Base-by-base conservation (phyloP, 2,329 filamentous ascomycete species). In the Fusarium sp. region DNA sequence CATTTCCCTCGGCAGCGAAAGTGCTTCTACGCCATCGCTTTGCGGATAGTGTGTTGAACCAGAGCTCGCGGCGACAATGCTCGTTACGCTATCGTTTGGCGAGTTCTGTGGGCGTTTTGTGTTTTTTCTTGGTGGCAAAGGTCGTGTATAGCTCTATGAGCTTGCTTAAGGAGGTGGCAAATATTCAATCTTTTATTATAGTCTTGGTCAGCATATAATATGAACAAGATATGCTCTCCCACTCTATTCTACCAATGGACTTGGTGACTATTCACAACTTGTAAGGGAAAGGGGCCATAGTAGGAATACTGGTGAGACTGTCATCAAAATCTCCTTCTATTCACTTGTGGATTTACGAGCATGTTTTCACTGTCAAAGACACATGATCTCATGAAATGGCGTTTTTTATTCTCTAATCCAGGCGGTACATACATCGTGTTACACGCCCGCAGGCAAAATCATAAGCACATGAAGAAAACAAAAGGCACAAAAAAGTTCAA, bases 21-120 rank as follows among this genome's bases (percentile, higher is more conserved):
- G 85, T 87, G 85, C 85, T 85, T 70, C 79, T 87, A 86, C 85
- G 86, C 86, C 85, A 87, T 87, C 82, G 84, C 84, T 85, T 72
- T 74, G 72, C 71, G 85, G 83, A 85, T 86, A 85, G 85, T 85
- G 85, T 84, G 82, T 86, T 83, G 83, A 81, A 85, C 85, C 83
- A 85, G 85, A 84, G 75, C 79, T 78, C 75, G 76, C 76, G 80
- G 81, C 85, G 85, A 88, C 81, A 88, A 87, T 88, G 86, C 86
- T 69, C 83, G 56, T 66, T 83, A 82, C 86, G 86, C 86, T 87
- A 88, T 88, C 84, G 85, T 80, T 72, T 70, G 77, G 81, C 77
- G 77, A 81, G 84, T 66, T 83, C 86, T 85, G 83, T 87, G 85
- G 85, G 85, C 79, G 79, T 81, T 82, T 79, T 77, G 69, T 75